phyloP scores from a whole-genome alignment of 2,329 filamentous ascomycete species.

The Penicillium griseofulvum region DNA sequence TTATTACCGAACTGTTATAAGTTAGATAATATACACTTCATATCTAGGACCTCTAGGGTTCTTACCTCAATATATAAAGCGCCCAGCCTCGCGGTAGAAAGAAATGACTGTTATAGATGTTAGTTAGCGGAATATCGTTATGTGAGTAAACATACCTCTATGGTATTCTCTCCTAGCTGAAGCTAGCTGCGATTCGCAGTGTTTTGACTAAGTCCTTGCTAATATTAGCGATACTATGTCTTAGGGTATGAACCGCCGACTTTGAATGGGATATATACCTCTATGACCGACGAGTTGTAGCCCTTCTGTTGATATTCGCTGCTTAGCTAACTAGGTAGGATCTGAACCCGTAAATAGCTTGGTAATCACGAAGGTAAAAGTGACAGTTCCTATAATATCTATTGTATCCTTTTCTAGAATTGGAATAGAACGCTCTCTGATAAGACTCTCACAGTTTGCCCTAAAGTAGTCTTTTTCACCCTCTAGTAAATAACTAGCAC shows the following conservation, averaged over 20 bases:
- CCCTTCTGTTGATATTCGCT: neutral
- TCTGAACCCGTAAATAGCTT: neutral
- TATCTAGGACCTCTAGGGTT: neutral
- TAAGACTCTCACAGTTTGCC: conserved; percentile 30
- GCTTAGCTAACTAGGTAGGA: neutral
- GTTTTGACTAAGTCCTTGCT: conserved; percentile 29
- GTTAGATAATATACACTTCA: neutral
- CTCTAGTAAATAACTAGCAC: conserved; percentile 21
- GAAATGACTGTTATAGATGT: conserved; percentile 29
- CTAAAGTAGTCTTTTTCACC: conserved; percentile 26
- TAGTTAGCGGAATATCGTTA: too few relatives aligned
- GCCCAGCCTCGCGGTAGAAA: conserved; percentile 34
- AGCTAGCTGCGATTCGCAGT: conserved; percentile 28
- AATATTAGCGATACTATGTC: neutral
- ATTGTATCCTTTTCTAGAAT: conserved; percentile 32
- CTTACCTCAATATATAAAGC: conserved; percentile 38
- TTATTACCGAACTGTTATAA: conserved; percentile 6
- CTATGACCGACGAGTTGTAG: conserved; percentile 34
- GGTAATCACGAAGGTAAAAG: conserved; percentile 35
- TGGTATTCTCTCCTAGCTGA: conserved; percentile 42
- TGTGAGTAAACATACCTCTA: conserved; percentile 29
- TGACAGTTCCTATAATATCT: conserved; percentile 31
- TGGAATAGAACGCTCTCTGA: conserved; percentile 33
- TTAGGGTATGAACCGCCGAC: neutral
- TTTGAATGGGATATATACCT: conserved; percentile 20